Evolutionary conservation across 2,329 filamentous ascomycete genomes (phyloP).

Genomic region (Hymenoscyphus fructigenus): DNA sequence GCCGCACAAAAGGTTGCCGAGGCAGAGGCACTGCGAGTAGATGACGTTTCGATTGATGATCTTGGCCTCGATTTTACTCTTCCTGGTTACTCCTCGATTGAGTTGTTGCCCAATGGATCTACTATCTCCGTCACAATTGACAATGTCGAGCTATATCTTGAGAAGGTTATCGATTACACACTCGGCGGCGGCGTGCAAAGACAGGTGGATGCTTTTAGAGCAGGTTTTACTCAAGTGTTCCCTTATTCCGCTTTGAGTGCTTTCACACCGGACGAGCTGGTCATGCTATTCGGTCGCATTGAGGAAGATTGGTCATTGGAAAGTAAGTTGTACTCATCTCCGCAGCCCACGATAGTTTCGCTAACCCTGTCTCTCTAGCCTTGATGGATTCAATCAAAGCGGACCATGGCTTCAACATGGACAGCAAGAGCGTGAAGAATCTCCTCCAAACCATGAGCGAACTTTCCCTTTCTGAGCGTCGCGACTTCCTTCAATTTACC

Average conservation of each 20-base stretch:
- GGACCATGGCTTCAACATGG: conserved; percentile 97
- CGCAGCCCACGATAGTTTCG: not conserved
- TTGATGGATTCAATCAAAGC: conserved; percentile 98
- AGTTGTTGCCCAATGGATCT: conserved; percentile 73
- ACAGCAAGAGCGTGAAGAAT: conserved; percentile 93
- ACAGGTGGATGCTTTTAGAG: conserved; percentile 87
- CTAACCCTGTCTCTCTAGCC: conserved; percentile 50
- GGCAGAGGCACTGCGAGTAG: conserved; percentile 68
- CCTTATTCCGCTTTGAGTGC: conserved; percentile 88
- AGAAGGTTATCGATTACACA: conserved; percentile 88
- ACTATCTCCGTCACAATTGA: conserved; percentile 79
- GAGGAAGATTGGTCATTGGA: conserved; percentile 98
- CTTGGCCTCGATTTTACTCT: conserved; percentile 91
- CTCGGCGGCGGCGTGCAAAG: conserved; percentile 82
- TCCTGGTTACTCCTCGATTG: conserved; percentile 84
- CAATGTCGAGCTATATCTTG: conserved; percentile 86
- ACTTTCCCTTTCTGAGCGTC: conserved; percentile 68
- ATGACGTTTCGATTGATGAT: conserved; percentile 79
- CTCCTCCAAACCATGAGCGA: conserved; percentile 93
- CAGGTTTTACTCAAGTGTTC: conserved; percentile 94
- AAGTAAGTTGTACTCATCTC: conserved; percentile 59
- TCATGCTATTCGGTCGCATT: conserved; percentile 87
- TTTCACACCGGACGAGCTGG: conserved; percentile 92
- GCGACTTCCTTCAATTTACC: conserved; percentile 96
- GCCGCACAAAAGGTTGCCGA: conserved; percentile 69